These are phyloP conservation scores for Penicillium psychrofluorescens DNA, from an alignment of 495 filamentous ascomycete species.

Conservation along the genomic window DNA sequence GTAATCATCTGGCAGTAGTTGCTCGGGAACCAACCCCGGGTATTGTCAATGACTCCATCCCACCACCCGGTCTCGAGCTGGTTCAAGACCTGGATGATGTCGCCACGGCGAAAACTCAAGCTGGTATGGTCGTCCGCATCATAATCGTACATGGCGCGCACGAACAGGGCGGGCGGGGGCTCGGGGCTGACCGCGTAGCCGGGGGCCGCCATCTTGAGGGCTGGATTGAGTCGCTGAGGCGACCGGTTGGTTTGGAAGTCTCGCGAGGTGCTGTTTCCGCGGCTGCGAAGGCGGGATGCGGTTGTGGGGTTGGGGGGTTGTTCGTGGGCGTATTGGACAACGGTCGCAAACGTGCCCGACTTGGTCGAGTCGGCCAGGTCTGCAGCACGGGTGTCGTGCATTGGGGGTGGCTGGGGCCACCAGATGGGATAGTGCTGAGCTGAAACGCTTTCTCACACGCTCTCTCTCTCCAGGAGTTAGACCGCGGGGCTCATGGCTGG, in stretches of 20 bases:
- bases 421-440: too few species aligned
- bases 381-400: constrained; percentile 28
- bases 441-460: too few species aligned
- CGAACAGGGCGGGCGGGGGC: constrained; percentile 70
- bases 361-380: constrained; percentile 32
- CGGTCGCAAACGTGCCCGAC: constrained; percentile 32
- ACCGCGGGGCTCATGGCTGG: constrained; percentile 18
- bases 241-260: constrained; percentile 12
- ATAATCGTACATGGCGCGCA: constrained; percentile 95
- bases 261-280: constrained; percentile 23
- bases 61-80: constrained; percentile 98
- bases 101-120: constrained; percentile 89
- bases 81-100: constrained; percentile 96
- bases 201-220: constrained; percentile 27
- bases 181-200: constrained; percentile 58
- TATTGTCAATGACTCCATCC: constrained; percentile 87
- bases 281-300: constrained; percentile 23
- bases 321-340: constrained; percentile 41
- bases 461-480: not conserved
- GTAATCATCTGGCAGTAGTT: constrained; percentile 90
- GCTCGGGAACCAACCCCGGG: constrained; percentile 97
- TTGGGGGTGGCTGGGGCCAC: constrained; percentile 11
- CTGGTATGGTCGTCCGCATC: constrained; percentile 94
- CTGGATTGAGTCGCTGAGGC: constrained; percentile 14
- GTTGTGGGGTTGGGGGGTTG: constrained; percentile 29